phyloP scores from a whole-genome alignment of 805 yeast species.

The Naumovozyma castellii region DNA sequence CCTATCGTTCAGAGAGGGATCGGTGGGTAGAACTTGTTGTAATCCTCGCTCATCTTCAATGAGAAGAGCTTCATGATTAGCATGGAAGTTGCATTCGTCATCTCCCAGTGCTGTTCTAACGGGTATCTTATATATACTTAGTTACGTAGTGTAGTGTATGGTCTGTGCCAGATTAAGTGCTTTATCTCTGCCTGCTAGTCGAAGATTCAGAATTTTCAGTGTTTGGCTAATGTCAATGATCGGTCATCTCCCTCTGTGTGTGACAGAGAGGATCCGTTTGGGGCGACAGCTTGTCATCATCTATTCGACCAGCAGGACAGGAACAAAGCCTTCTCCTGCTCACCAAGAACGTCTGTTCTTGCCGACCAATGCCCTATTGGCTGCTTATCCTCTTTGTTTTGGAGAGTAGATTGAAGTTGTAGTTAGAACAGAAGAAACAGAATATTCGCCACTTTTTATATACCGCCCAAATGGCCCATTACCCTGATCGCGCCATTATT shows the following conservation, averaged over 20 bases:
- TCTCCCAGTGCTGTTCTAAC: no score
- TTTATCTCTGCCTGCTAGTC: no score
- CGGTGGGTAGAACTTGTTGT: neutral
- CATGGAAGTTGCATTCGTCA: slow-evolving; percentile 21
- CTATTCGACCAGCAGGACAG: neutral
- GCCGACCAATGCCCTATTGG: neutral
- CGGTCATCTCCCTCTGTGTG: slow-evolving; percentile 29
- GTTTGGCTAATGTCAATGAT: slow-evolving; percentile 29
- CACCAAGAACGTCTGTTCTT: slow-evolving; percentile 3
- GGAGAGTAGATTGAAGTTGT: no score
- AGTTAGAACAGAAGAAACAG: no score
- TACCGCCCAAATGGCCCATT: no score
- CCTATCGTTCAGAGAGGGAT: neutral
- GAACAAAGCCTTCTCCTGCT: neutral
- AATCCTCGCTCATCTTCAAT: neutral
- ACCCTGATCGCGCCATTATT: no score
- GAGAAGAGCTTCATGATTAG: slow-evolving; percentile 26
- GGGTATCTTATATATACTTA: no score
- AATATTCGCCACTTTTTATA: no score
- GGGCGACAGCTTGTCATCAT: slow-evolving; percentile 36
- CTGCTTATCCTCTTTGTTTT: no score
- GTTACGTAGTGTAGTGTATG: no score
- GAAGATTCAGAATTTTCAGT: slow-evolving; percentile 31
- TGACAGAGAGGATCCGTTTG: slow-evolving; percentile 36
- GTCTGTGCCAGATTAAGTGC: no score